A percentile compares a stretch with the other conserved stretches of the same genome.
Conservation (phyloP, 2,329 filamentous ascomycete genomes). For the Piedraia hortae region DNA sequence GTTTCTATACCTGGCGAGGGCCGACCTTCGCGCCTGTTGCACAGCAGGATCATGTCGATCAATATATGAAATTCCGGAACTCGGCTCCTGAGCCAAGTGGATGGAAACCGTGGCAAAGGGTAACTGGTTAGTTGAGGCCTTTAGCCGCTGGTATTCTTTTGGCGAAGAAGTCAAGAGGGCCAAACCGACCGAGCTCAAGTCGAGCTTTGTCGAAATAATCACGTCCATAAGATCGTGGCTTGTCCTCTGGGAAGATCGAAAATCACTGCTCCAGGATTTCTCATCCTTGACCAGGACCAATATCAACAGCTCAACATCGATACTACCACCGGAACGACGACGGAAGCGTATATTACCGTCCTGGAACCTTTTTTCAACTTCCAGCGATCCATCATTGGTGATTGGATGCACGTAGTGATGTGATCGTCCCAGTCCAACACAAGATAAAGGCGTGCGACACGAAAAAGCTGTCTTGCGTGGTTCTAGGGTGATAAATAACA, state of each 20-base stretch:
- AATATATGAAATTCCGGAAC: slow-evolving; percentile 2
- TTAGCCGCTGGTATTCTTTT: slow-evolving; percentile 2
- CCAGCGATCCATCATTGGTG: neutral
- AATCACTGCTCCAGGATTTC: slow-evolving; percentile 5
- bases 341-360: slow-evolving; percentile 3
- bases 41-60: slow-evolving; percentile 3
- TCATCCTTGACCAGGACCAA: slow-evolving; percentile 3
- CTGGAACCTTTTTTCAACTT: slow-evolving; percentile 1
- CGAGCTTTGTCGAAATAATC: slow-evolving; percentile 2
- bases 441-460: slow-evolving; percentile 3
- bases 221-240: slow-evolving; percentile 4
- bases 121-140: slow-evolving; percentile 1
- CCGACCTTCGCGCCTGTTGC: slow-evolving; percentile 6
- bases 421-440: slow-evolving; percentile 2
- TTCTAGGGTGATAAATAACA: slow-evolving; percentile 2
- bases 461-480: slow-evolving; percentile 3
- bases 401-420: neutral
- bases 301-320: slow-evolving; percentile 2
- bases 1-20: slow-evolving; percentile 11
- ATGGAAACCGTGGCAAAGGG: slow-evolving; percentile 2
- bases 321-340: slow-evolving; percentile 1
- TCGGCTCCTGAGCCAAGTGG: slow-evolving; percentile 1
- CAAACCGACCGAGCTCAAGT: slow-evolving; percentile 2
- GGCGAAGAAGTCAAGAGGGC: slow-evolving; percentile 3
- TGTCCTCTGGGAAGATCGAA: slow-evolving; percentile 3